Conservation (phyloP, 768 basidiomycete species). For the Russula abietina region DNA sequence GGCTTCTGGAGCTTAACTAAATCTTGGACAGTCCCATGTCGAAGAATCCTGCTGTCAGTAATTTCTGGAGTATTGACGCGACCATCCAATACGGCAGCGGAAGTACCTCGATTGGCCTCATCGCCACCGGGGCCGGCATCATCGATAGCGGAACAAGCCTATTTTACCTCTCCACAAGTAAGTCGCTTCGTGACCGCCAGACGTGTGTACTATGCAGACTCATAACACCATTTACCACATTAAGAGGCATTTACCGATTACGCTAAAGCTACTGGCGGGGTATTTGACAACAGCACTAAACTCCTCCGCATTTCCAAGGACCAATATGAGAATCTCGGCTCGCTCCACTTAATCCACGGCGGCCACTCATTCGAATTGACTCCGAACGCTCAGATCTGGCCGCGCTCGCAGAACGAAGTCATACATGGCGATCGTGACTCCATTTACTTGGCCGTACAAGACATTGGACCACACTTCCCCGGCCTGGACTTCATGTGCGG, state of each 20-base stretch:
- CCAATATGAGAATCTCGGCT: constrained; percentile 31
- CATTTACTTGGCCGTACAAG: constrained; percentile 38
- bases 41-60: constrained; percentile 29
- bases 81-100: constrained; percentile 28
- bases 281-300: constrained; percentile 26
- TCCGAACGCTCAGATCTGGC: constrained; percentile 42
- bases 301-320: constrained; percentile 30
- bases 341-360: constrained; percentile 32
- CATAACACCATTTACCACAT: constrained; percentile 20
- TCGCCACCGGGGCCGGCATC: constrained; percentile 30
- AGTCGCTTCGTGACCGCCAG: constrained; percentile 1
- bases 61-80: constrained; percentile 35
- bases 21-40: constrained; percentile 30
- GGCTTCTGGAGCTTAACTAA: background rate
- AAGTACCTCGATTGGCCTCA: constrained; percentile 20
- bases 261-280: constrained; percentile 31
- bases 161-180: constrained; percentile 31
- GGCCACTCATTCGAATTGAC: constrained; percentile 37
- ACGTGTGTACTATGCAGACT: constrained; percentile 7
- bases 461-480: constrained; percentile 32
- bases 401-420: constrained; percentile 37
- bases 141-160: constrained; percentile 37
- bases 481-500: constrained; percentile 51
- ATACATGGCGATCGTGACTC: constrained; percentile 36
- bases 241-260: constrained; percentile 31